Conservation (phyloP, 2,329 filamentous ascomycete genomes). For the Ceratocystis cacaofunesta region DNA sequence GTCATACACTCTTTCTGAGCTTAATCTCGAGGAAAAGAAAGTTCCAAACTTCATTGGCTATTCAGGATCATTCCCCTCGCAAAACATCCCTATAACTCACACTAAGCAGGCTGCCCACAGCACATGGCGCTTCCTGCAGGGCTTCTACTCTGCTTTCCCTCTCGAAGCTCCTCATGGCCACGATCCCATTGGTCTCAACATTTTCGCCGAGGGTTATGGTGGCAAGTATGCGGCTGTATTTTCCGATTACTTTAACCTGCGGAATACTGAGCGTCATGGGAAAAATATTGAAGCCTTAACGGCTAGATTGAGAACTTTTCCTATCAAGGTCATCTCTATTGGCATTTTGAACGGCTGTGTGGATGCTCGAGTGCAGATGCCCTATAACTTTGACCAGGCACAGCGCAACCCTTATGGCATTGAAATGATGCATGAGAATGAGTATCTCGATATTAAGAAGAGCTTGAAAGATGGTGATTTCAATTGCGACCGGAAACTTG, state of each 20-base stretch:
- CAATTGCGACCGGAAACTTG: not conserved
- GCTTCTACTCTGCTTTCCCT: constrained; percentile 43
- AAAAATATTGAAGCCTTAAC: no score
- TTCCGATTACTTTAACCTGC: constrained; percentile 41
- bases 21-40: constrained; percentile 25
- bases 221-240: constrained; percentile 56
- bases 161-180: constrained; percentile 29
- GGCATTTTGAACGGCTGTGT: constrained; percentile 60
- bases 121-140: constrained; percentile 51
- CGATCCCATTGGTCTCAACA: constrained; percentile 29
- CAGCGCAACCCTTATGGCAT: constrained; percentile 53
- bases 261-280: constrained; percentile 37
- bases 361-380: constrained; percentile 46
- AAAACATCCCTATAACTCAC: constrained; percentile 35
- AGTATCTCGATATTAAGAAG: not conserved
- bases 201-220: constrained; percentile 56
- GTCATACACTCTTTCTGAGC: constrained; percentile 24
- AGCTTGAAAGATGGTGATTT: constrained; percentile 20
- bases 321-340: constrained; percentile 40
- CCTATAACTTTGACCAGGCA: constrained; percentile 42
- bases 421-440: constrained; percentile 31
- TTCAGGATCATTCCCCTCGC: constrained; percentile 7
- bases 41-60: constrained; percentile 20
- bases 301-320: not conserved
- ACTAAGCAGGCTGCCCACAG: constrained; percentile 42